Base-by-base conservation (phyloP, 2,329 filamentous ascomycete genomes). In the Beauveria rudraprayagi region DNA sequence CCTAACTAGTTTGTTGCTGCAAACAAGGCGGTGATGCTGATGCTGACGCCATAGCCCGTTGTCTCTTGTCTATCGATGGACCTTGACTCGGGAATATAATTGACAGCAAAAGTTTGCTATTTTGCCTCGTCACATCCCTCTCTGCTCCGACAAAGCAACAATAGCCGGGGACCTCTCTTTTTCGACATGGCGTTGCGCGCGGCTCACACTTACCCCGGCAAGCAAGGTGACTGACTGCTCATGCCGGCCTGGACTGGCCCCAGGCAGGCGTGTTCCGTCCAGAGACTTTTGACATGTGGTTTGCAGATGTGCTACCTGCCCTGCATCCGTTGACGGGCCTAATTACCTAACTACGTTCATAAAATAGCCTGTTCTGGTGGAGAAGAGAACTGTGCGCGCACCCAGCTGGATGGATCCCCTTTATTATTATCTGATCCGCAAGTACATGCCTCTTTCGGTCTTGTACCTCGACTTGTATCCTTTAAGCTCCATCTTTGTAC, bases 401-500 rank as follows among this genome's bases (percentile, higher is more conserved):
- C 41, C 30, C 37, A 44, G 34, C 56, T 22, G 56, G 17, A 51
- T 51, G 56, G 17, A 51, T 51, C 24, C 37, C 14, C 34, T 37
- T 37, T 37, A 37, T 59, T 59, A 52, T 59, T 59, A 52, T 59
- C 56, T 52, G 56, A 59, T 52, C 47, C 56, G 56, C 56, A 59
- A 52, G 56, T 52, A 44, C 47, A 30, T 55, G 47, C 47, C 47
- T 44, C 24, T 40, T 59, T 44, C 3, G 56, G 34, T 40, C 56
- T 52, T 59, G 56, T 59, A 59, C 56, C 56, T 59, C 24, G 10
- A n/a, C 56, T 44, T 52, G 47, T 59, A 44, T 22, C 56, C 55
- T 57, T 41, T 14, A 11, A 7, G 22, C 30, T 16, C 28, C 44
- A 19, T 19, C 14, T 26, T 37, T 28, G 44, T 50, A 50, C 55